Evolutionary conservation across 345 rosid genomes (phyloP).

Genomic region (Linum tenue): DNA sequence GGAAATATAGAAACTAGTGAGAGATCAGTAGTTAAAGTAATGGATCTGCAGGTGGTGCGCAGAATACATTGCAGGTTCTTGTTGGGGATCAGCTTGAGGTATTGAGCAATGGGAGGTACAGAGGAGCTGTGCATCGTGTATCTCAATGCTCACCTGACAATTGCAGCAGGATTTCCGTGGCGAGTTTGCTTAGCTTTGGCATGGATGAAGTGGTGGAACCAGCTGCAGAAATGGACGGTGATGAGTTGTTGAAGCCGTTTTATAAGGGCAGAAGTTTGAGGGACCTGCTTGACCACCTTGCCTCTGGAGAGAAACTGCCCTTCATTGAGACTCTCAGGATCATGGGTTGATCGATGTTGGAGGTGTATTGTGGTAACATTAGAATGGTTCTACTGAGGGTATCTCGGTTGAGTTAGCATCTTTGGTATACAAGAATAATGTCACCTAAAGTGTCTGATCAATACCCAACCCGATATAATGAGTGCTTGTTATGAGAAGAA

Average conservation of each 20-base stretch:
- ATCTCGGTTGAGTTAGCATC: no score
- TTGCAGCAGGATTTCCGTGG: conserved; percentile 2
- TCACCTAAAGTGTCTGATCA: no score
- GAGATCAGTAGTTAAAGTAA: no score
- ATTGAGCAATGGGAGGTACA: conserved; percentile 8
- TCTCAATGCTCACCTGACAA: neutral
- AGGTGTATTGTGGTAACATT: no score
- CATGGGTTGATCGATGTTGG: no score
- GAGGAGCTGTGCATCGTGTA: neutral
- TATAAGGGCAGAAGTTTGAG: conserved; percentile 8
- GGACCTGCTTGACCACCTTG: neutral
- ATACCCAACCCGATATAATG: no score
- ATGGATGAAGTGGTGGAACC: conserved; percentile 11
- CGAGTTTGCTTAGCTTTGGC: conserved; percentile 3
- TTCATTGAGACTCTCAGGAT: conserved; percentile 5
- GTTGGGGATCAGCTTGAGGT: conserved; percentile 9
- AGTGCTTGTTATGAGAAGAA: no score
- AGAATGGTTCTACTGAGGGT: no score
- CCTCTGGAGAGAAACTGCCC: conserved; percentile 4
- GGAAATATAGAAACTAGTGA: no score
- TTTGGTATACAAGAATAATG: no score
- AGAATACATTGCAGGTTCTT: neutral
- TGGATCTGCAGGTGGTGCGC: no score
- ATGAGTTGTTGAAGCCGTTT: neutral
- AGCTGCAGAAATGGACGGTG: conserved; percentile 1